These are phyloP conservation scores for Aphanocladium album DNA, from an alignment of 2,329 filamentous ascomycete genomes.

Conservation along the genomic window DNA sequence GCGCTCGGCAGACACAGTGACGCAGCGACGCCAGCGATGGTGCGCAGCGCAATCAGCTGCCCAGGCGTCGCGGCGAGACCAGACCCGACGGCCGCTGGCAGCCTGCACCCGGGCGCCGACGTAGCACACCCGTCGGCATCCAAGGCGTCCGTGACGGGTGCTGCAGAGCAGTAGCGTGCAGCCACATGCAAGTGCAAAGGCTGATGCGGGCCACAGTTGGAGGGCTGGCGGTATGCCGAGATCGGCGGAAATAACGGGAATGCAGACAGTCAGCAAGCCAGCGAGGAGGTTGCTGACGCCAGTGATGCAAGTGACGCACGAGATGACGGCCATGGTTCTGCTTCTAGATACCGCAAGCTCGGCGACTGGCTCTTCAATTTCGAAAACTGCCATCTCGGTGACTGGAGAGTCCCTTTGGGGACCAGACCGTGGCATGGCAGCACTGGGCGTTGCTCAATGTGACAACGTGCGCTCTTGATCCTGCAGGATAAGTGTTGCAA, in stretches of 20 bases:
- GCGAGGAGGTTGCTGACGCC: not conserved
- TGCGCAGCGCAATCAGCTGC: conserved; percentile 24
- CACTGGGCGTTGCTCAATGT: too few relatives aligned
- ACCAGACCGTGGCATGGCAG: too few relatives aligned
- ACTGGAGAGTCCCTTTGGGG: too few relatives aligned
- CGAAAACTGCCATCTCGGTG: too few relatives aligned
- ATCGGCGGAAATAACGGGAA: not conserved
- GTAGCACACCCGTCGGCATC: not conserved
- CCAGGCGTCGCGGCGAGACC: not conserved
- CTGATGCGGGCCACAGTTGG: not conserved
- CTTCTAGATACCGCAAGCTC: not conserved
- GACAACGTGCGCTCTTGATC: too few relatives aligned
- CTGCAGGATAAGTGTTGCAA: too few relatives aligned
- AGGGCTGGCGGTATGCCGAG: not conserved
- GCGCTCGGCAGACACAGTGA: conserved; percentile 22
- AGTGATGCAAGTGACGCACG: not conserved
- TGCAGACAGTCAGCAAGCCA: not conserved
- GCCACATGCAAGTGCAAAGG: conserved; percentile 3
- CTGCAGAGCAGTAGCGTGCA: conserved; percentile 10
- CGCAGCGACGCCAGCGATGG: conserved; percentile 23
- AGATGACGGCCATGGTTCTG: not conserved
- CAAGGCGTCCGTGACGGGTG: conserved; percentile 8
- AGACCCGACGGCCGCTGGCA: not conserved
- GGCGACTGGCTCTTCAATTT: not conserved
- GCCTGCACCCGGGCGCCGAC: not conserved